Conservation (phyloP, 179 eudicot species). For the Beta corolliflora region DNA sequence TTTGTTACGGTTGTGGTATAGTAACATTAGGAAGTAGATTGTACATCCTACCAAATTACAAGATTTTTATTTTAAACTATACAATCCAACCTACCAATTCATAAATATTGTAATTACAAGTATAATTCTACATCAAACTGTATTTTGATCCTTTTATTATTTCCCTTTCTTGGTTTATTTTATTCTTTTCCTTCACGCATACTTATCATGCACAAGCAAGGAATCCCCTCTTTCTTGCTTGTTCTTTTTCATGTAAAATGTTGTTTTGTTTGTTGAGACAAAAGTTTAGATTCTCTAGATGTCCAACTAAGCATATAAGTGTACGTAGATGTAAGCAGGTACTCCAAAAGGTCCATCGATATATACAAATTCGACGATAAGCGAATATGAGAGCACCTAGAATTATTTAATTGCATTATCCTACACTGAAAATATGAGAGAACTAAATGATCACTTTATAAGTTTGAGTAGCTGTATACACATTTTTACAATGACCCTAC, state of each 20-base stretch:
- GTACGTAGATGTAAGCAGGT: too few relatives aligned
- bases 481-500: too few relatives aligned
- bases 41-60: conserved; percentile 6
- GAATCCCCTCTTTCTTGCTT: conserved; percentile 1
- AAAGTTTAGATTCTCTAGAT: not conserved
- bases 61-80: not conserved
- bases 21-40: conserved; percentile 8
- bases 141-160: not conserved
- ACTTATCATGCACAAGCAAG: conserved; percentile 29
- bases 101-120: not conserved
- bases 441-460: too few relatives aligned
- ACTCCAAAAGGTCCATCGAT: too few relatives aligned
- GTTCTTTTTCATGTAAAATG: not conserved
- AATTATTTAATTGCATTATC: too few relatives aligned
- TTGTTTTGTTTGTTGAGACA: not conserved
- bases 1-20: conserved; percentile 10
- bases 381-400: too few relatives aligned
- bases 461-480: too few relatives aligned
- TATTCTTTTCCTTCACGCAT: conserved; percentile 24
- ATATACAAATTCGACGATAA: too few relatives aligned
- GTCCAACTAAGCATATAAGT: not conserved
- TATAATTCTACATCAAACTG: conserved; percentile 10
- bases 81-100: conserved; percentile 7
- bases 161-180: not conserved
- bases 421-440: too few relatives aligned